These are phyloP conservation scores for Veloporphyrellus conicus DNA, from an alignment of 1,284 basidiomycete genomes.

Conservation along the genomic window DNA sequence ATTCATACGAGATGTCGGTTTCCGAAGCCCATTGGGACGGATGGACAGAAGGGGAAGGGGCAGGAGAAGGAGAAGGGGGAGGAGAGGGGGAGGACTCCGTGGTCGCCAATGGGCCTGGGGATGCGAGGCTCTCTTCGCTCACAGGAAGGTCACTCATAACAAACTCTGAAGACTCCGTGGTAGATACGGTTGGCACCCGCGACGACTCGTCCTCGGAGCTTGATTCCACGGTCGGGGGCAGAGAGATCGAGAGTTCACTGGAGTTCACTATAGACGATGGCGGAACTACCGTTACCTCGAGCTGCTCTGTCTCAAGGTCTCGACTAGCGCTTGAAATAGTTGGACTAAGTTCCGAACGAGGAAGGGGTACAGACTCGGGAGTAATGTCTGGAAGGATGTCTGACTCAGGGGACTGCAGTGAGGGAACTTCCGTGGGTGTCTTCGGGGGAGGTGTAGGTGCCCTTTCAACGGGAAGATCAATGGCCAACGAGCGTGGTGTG, in stretches of 20 bases:
- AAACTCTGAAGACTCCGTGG: constrained; percentile 34
- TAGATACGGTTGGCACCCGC: constrained; percentile 19
- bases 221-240: constrained; percentile 24
- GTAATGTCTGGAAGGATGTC: constrained; percentile 20
- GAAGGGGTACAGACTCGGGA: constrained; percentile 40
- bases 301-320: constrained; percentile 24
- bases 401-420: constrained; percentile 32
- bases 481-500: constrained; percentile 36
- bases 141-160: constrained; percentile 23
- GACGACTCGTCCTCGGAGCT: constrained; percentile 26
- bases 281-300: constrained; percentile 9
- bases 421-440: constrained; percentile 29
- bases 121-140: constrained; percentile 28
- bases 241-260: constrained; percentile 22
- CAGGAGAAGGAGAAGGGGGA: too few species aligned
- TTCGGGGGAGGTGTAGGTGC: constrained; percentile 28
- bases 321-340: constrained; percentile 24
- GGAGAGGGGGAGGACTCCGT: constrained; percentile 28
- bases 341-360: constrained; percentile 37
- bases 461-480: constrained; percentile 26
- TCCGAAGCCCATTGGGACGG: constrained; percentile 54
- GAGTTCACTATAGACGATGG: constrained; percentile 23
- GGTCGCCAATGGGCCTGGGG: constrained; percentile 23
- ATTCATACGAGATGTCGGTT: constrained; percentile 65
- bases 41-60: constrained; percentile 36